A percentile compares a stretch with the other conserved stretches of the same genome.
phyloP scores from a whole-genome alignment of 805 yeast genomes.

The Candida insectalens region DNA sequence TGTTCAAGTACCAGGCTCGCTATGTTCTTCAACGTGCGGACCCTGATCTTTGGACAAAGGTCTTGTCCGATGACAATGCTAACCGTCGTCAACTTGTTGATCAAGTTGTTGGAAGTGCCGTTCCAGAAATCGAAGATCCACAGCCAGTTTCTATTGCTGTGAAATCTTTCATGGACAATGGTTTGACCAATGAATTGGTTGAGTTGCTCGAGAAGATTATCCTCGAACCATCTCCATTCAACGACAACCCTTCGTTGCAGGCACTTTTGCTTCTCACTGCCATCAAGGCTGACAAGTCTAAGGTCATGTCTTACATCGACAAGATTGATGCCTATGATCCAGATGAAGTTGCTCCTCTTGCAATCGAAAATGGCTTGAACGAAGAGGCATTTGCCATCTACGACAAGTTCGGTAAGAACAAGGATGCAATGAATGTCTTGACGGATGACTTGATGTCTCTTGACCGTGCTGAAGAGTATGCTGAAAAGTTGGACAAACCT shows the following conservation, averaged over 20 bases:
- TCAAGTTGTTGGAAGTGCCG: constrained; percentile 91
- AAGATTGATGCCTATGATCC: constrained; percentile 88
- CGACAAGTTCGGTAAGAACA: constrained; percentile 67
- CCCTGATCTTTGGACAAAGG: constrained; percentile 69
- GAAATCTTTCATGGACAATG: constrained; percentile 92
- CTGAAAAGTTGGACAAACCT: constrained; percentile 77
- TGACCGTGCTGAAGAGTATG: constrained; percentile 90
- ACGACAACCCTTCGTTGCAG: constrained; percentile 90
- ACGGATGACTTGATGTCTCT: constrained; percentile 90
- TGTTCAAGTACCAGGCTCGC: constrained; percentile 99
- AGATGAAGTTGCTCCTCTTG: constrained; percentile 84
- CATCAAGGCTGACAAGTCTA: constrained; percentile 84
- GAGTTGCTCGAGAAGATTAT: constrained; percentile 94
- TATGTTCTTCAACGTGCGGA: constrained; percentile 88
- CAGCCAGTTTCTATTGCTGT: constrained; percentile 91
- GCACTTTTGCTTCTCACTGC: constrained; percentile 91
- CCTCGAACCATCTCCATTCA: constrained; percentile 94
- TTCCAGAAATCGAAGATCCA: constrained; percentile 87
- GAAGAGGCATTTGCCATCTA: constrained; percentile 95
- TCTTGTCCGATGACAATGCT: constrained; percentile 61
- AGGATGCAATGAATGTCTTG: constrained; percentile 79
- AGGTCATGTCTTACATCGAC: constrained; percentile 76
- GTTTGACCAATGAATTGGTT: constrained; percentile 84
- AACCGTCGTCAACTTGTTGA: constrained; percentile 90
- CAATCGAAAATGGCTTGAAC: constrained; percentile 76